Base-by-base conservation (phyloP, 208 protist genomes). In the Zelonia costaricensis region DNA sequence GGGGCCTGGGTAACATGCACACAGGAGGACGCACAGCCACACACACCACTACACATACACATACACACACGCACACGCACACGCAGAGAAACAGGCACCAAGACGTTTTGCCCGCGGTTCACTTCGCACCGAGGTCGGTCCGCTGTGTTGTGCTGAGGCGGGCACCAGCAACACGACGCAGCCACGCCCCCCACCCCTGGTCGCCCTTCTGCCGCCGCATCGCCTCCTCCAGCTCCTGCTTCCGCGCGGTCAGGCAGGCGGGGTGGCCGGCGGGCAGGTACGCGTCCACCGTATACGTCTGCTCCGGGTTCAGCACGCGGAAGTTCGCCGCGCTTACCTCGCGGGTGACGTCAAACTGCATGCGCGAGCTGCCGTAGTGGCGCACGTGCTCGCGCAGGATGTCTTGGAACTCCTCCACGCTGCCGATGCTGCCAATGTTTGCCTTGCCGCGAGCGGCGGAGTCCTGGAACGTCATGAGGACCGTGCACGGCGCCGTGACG, bases 381-480 rank as follows among this genome's bases (percentile, higher is more conserved):
- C 45, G 67, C 25, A 93, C 53, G 49, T 88, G 82, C 18, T 82
- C 66, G 22, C 87, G 82, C 39, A 93, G 66, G 25, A 96, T 12
- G 54, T 96, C 91, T 40, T 80, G 76, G 36, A 96, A 91, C 72
- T 96, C 86, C 15, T 82, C 62, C 39, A 89, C 80, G 55, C 70
- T 85, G 25, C 22, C 77, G 20, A 94, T 71, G n/a, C 55, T 85
- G 55, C 91, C 91, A 22, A 94, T 74, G 58, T 92, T 93, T 8
- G 74, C 62, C 56, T 86, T 83, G 18, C 86, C 86, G 8, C 87
- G 80, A 13, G 65, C 61, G 2, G 79, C 86, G 20, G 84, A 53
- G 47, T 96, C 87, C 43, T 93, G 87, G 54, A 96, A 96, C 0
- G 91, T 94, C 72, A 96, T 91, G 36, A 96, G 80, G 48, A 96